These are phyloP conservation scores for Diplosphaera chodatii DNA, from an alignment of 139 green algal species.

Conservation along the genomic window DNA sequence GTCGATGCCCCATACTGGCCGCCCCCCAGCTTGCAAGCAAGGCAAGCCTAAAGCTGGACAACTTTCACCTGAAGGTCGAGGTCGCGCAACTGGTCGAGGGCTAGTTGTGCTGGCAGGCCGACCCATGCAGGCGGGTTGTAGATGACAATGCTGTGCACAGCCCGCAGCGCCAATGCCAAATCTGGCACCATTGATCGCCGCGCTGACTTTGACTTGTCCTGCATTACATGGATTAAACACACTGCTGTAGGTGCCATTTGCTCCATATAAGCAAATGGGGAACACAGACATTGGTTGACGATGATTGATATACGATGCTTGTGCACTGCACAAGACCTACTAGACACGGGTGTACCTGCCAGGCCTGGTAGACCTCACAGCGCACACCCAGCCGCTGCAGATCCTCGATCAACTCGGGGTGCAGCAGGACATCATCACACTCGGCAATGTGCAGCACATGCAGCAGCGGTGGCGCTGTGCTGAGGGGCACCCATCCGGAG, in stretches of 20 bases:
- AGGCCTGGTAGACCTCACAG: neutral
- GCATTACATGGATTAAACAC: no score
- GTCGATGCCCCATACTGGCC: no score
- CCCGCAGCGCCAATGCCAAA: neutral
- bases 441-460: neutral
- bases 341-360: no score
- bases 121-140: neutral
- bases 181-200: neutral
- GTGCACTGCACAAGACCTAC: no score
- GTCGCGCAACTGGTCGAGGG: neutral
- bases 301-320: no score
- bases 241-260: no score
- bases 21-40: no score
- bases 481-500: neutral
- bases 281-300: no score
- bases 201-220: no score
- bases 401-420: neutral
- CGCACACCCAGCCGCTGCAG: neutral
- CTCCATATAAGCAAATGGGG: no score
- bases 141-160: neutral
- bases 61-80: neutral
- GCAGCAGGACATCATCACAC: neutral
- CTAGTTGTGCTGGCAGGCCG: neutral
- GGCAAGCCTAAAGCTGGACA: no score
- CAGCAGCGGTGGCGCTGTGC: neutral